phyloP scores from a whole-genome alignment of 257 asterid species.

The Solanum chiquidenum region DNA sequence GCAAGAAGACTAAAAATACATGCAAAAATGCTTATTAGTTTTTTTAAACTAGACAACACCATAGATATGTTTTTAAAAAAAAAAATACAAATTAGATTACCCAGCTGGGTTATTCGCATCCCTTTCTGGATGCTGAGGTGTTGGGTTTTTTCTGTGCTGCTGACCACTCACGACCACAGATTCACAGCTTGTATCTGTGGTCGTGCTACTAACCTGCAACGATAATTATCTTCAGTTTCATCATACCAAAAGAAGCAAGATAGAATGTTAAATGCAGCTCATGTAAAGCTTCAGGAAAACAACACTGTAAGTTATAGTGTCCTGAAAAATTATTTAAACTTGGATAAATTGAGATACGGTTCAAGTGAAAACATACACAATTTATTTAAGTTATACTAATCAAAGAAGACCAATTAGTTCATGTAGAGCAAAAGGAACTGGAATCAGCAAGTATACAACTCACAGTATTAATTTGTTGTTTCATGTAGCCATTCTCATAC shows the following conservation, averaged over 20 bases:
- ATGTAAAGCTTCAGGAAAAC: not conserved
- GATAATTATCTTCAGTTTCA: not conserved
- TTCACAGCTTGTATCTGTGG: slow-evolving; percentile 93
- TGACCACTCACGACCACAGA: slow-evolving; percentile 92
- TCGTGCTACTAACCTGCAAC: slow-evolving; percentile 55
- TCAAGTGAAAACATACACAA: not conserved
- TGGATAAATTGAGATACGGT: not conserved
- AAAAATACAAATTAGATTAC: slow-evolving; percentile 23
- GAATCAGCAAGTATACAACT: slow-evolving; percentile 6
- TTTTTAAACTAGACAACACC: not conserved
- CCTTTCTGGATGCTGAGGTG: slow-evolving; percentile 71
- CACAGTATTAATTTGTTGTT: slow-evolving; percentile 67
- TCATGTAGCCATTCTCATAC: slow-evolving; percentile 82
- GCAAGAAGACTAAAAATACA: slow-evolving; percentile 60
- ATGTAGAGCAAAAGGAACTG: not conserved
- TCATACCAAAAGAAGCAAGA: not conserved
- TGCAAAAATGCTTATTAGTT: not conserved
- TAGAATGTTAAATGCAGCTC: not conserved
- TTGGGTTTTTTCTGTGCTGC: slow-evolving; percentile 79
- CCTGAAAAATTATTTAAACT: not conserved
- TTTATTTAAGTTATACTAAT: not conserved
- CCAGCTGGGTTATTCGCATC: slow-evolving; percentile 99
- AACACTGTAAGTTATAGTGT: not conserved
- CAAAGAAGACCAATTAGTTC: not conserved
- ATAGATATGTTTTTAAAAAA: not conserved